phyloP scores from a whole-genome alignment of 2,329 filamentous ascomycete genomes.

The Aureobasidium sp. region DNA sequence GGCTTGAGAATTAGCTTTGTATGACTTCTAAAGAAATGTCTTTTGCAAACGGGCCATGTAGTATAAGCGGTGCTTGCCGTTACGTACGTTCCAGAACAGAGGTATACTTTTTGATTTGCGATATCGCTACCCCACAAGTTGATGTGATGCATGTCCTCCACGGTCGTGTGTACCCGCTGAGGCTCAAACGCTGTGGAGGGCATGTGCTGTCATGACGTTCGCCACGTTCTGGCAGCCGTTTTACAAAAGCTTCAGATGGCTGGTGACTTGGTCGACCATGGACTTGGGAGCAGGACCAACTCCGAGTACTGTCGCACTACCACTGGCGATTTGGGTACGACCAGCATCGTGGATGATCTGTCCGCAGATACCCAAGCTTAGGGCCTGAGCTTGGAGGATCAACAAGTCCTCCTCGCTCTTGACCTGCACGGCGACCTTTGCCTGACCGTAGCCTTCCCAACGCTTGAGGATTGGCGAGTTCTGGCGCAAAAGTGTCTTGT shows the following conservation, averaged over 20 bases:
- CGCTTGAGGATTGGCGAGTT: slow-evolving; percentile 58
- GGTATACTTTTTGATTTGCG: neutral
- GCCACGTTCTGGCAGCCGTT: neutral
- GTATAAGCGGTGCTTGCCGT: neutral
- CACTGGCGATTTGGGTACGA: slow-evolving; percentile 88
- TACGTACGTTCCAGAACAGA: neutral
- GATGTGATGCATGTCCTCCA: neutral
- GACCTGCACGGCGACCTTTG: slow-evolving; percentile 86
- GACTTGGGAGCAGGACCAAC: slow-evolving; percentile 68
- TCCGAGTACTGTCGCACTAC: slow-evolving; percentile 85
- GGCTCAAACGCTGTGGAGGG: neutral
- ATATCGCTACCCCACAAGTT: neutral
- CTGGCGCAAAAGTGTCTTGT: slow-evolving; percentile 64
- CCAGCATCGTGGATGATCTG: slow-evolving; percentile 90
- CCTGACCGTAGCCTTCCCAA: slow-evolving; percentile 82
- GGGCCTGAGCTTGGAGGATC: slow-evolving; percentile 68
- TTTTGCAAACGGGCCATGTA: too few relatives aligned
- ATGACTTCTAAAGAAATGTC: too few relatives aligned
- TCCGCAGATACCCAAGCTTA: slow-evolving; percentile 75
- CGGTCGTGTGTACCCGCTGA: neutral
- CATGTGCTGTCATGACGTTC: neutral
- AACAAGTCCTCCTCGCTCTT: slow-evolving; percentile 75
- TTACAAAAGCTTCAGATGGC: slow-evolving; percentile 71
- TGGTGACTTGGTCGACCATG: slow-evolving; percentile 77
- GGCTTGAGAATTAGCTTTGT: too few relatives aligned